Evolutionary conservation across 306 rosid genomes (phyloP).

Genomic region (Myrica gale): DNA sequence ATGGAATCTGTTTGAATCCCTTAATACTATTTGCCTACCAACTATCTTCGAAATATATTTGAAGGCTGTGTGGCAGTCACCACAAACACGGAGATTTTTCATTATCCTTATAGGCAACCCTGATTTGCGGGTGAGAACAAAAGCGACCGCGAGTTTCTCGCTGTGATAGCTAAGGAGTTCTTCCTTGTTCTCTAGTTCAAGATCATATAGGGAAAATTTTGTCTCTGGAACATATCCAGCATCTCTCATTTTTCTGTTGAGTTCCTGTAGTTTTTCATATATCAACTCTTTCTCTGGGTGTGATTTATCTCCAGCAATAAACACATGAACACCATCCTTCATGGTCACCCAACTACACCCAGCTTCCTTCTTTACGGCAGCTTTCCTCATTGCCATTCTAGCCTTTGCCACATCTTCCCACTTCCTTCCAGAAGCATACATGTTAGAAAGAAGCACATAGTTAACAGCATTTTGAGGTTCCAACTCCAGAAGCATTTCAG

Average conservation of each 20-base stretch:
- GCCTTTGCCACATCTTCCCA: slow-evolving; percentile 81
- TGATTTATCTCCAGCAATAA: slow-evolving; percentile 80
- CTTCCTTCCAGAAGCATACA: slow-evolving; percentile 76
- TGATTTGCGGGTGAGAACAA: slow-evolving; percentile 75
- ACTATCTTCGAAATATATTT: slow-evolving; percentile 74
- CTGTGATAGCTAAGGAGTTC: slow-evolving; percentile 83
- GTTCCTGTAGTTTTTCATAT: slow-evolving; percentile 64
- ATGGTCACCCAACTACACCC: slow-evolving; percentile 96
- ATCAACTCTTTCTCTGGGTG: slow-evolving; percentile 75
- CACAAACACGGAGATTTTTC: slow-evolving; percentile 90
- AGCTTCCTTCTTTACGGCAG: slow-evolving; percentile 78
- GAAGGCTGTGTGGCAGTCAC: slow-evolving; percentile 91
- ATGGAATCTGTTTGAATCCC: slow-evolving; percentile 87
- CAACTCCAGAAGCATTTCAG: slow-evolving; percentile 64
- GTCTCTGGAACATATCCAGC: slow-evolving; percentile 85
- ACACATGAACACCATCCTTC: slow-evolving; percentile 93
- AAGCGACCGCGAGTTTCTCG: slow-evolving; percentile 85
- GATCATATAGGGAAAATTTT: slow-evolving; percentile 70
- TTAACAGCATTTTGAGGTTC: slow-evolving; percentile 84
- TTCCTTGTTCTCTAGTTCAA: slow-evolving; percentile 81
- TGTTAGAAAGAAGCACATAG: slow-evolving; percentile 88
- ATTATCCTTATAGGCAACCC: slow-evolving; percentile 81
- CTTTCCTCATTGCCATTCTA: slow-evolving; percentile 77
- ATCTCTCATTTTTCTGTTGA: slow-evolving; percentile 60
- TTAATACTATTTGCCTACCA: slow-evolving; percentile 60